A percentile compares a stretch with the other conserved stretches of the same genome.
phyloP scores from a whole-genome alignment of 768 basidiomycete genomes.

The Rhodotorula kratochvilovae region DNA sequence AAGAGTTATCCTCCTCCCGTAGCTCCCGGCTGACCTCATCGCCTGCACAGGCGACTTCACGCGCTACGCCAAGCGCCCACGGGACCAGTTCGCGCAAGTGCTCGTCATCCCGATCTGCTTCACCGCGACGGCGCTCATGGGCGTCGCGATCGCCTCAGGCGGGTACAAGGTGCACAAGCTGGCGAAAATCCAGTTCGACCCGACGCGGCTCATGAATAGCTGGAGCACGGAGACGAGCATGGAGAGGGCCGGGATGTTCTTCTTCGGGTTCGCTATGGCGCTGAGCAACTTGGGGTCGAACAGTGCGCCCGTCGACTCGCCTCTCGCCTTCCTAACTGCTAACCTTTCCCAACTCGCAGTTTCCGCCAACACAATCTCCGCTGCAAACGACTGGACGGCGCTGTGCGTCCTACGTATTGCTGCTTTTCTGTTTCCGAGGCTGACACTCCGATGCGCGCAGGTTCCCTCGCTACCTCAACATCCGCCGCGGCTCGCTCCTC shows the following conservation, averaged over 20 bases:
- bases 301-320: neutral
- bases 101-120: conserved; percentile 30
- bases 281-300: conserved; percentile 13
- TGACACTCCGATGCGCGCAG: too few relatives aligned
- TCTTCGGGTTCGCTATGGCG: conserved; percentile 11
- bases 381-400: conserved; percentile 20
- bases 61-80: neutral
- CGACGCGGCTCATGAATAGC: conserved; percentile 32
- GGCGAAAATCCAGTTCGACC: conserved; percentile 22
- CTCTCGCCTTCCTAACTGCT: neutral
- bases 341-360: neutral
- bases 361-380: conserved; percentile 26
- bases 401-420: neutral
- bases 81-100: conserved; percentile 24
- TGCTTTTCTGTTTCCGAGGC: too few relatives aligned
- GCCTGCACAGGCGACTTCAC: conserved; percentile 27
- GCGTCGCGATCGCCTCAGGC: conserved; percentile 14
- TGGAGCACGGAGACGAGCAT: neutral
- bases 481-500: conserved; percentile 65
- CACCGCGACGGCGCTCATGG: conserved; percentile 33
- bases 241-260: conserved; percentile 37
- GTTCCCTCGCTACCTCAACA: conserved; percentile 61
- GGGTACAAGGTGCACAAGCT: conserved; percentile 9
- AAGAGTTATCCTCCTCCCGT: too few relatives aligned
- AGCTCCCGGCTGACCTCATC: too few relatives aligned